phyloP scores from a whole-genome alignment of 2,329 filamentous ascomycete species.

The Colletotrichum plurivorum region DNA sequence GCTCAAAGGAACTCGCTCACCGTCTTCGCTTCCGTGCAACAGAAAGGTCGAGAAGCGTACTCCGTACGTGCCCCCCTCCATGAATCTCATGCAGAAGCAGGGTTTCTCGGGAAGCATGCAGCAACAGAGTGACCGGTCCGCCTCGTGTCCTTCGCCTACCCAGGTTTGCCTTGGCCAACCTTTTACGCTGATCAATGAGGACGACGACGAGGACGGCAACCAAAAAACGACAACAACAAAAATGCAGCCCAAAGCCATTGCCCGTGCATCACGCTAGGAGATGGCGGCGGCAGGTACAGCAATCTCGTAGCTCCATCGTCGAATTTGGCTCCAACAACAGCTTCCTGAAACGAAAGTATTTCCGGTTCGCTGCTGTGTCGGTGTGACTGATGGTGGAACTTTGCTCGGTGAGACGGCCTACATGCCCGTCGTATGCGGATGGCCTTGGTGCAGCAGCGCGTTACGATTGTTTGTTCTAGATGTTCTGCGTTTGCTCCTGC shows the following conservation, averaged over 20 bases:
- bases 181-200: too few species aligned
- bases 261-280: neutral
- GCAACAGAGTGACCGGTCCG: neutral
- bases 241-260: neutral
- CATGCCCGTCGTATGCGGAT: neutral
- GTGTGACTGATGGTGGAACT: too few species aligned
- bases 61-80: too few species aligned
- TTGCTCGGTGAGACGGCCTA: too few species aligned
- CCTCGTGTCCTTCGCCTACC: neutral
- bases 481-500: neutral
- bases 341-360: constrained; percentile 1
- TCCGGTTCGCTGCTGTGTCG: too few species aligned
- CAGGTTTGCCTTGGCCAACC: too few species aligned
- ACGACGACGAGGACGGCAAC: too few species aligned
- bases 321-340: constrained; percentile 7
- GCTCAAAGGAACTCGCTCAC: too few species aligned
- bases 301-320: constrained; percentile 2
- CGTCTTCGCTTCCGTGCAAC: neutral
- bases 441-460: neutral
- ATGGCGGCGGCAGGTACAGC: neutral
- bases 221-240: too few species aligned
- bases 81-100: too few species aligned
- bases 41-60: neutral
- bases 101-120: neutral
- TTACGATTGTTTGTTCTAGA: neutral